Evolutionary conservation across 257 asterid genomes (phyloP), one percentile per base, ranked within the genome.

Genomic region (Solanum pinnatisectum): DNA sequence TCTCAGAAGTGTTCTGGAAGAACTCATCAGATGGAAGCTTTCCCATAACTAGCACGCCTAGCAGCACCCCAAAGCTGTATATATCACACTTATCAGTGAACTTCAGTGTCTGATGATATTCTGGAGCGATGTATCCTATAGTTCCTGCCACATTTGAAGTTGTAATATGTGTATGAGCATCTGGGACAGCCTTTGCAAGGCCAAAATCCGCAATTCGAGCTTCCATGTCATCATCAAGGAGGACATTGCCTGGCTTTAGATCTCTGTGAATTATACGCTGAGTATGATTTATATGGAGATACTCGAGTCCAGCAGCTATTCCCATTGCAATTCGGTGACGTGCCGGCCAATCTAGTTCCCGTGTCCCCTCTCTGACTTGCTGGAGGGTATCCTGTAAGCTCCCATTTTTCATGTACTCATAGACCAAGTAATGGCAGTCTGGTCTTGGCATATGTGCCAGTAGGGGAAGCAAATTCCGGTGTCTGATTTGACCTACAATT

Each of bases 81-180:
- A 96, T 91, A 27, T 97, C 99, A 6, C 98, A 97, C 91, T 95
- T 97, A 23, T 95, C 98, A 2, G 98, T 95, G 87, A 96, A 96
- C 92, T 94, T 94, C 3, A 89, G 76, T 42, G 98, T 96, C 88
- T 93, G 98, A 25, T 97, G 77, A 85, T 94, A 96, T 93, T 95
- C 98, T 1, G 98, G 99, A 0, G 99, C 98, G 0, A 96, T 96
- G 90, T 94, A 97, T 10, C 98, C 99, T 2, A 89, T 90, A 0
- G 99, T 97, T 20, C 99, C 98, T 1, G 97, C 98, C 16, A 95
- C 93, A 4, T 95, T 93, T 0, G 98, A 93, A 3, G 96, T 91
- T 3, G 98, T 88, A 22, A 93, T 87, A 52, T 95, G 98, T 8
- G 98, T 95, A 85, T 91, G 71, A 1, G 92, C 89, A 9, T 91